Evolutionary conservation across 805 yeast genomes (phyloP).

Genomic region (Candida silvicultrix): DNA sequence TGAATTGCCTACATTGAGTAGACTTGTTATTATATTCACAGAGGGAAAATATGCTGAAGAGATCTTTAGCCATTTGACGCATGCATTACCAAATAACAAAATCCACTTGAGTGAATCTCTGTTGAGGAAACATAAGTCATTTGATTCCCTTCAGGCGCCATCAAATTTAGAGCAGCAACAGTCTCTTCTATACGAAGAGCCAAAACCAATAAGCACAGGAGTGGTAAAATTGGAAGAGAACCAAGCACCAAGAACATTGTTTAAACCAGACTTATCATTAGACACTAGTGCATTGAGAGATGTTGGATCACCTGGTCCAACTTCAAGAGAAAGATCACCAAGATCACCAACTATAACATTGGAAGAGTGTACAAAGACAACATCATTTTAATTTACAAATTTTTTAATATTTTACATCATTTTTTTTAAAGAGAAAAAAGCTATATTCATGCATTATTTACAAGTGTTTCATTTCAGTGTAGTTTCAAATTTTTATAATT

Average conservation of each 20-base stretch:
- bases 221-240: background rate
- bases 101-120: constrained; percentile 29
- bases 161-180: constrained; percentile 10
- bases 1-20: constrained; percentile 34
- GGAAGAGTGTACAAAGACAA: background rate
- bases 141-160: constrained; percentile 18
- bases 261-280: background rate
- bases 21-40: constrained; percentile 33
- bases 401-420: no score
- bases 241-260: background rate
- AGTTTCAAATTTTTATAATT: background rate
- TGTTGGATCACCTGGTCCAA: background rate
- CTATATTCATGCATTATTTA: background rate
- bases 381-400: background rate
- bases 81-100: constrained; percentile 15
- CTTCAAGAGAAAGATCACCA: background rate
- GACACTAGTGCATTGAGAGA: background rate
- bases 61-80: constrained; percentile 17
- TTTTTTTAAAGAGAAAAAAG: no score
- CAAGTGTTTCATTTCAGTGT: background rate
- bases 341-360: constrained; percentile 1
- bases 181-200: constrained; percentile 17
- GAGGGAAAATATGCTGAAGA: constrained; percentile 19
- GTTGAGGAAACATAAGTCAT: constrained; percentile 23
- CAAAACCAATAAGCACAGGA: constrained; percentile 10